Conservation (phyloP, 768 basidiomycete genomes). For the Ramaria sp. region DNA sequence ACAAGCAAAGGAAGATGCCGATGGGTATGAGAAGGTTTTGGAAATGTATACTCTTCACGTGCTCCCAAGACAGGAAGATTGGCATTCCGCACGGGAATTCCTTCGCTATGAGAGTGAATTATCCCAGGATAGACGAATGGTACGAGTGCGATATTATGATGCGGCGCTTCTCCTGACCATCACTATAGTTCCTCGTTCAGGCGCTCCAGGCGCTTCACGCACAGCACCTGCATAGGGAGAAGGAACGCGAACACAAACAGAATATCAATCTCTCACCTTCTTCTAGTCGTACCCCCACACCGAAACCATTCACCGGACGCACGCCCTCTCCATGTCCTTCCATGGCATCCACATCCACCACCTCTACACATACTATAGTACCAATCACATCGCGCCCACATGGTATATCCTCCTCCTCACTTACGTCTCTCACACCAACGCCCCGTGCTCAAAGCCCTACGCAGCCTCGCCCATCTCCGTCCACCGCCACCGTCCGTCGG, state of each 20-base stretch:
- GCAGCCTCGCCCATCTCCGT: conserved; percentile 17
- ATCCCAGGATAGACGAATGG: conserved; percentile 36
- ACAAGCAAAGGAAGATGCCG: conserved; percentile 14
- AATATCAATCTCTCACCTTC: conserved; percentile 30
- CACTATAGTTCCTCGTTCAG: conserved; percentile 9
- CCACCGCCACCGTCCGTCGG: conserved; percentile 16
- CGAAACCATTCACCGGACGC: conserved; percentile 9
- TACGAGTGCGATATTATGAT: conserved; percentile 22
- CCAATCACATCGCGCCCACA: conserved; percentile 33
- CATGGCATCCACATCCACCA: conserved; percentile 54
- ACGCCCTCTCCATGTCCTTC: conserved; percentile 28
- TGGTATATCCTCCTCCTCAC: conserved; percentile 18
- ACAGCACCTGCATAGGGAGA: conserved; percentile 22
- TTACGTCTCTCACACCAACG: conserved; percentile 16
- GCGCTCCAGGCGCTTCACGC: conserved; percentile 13
- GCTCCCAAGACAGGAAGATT: conserved; percentile 61
- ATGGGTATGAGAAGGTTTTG: conserved; percentile 63
- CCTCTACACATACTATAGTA: conserved; percentile 62
- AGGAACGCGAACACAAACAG: conserved; percentile 21
- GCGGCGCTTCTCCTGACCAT: conserved; percentile 4
- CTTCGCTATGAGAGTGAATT: conserved; percentile 64
- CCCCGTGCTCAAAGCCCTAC: conserved; percentile 17
- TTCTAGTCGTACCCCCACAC: conserved; percentile 20
- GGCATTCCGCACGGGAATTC: conserved; percentile 74
- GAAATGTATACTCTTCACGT: conserved; percentile 69